Evolutionary conservation across 352 stramenopile species (phyloP).

Genomic region (Pythium oligandrum): DNA sequence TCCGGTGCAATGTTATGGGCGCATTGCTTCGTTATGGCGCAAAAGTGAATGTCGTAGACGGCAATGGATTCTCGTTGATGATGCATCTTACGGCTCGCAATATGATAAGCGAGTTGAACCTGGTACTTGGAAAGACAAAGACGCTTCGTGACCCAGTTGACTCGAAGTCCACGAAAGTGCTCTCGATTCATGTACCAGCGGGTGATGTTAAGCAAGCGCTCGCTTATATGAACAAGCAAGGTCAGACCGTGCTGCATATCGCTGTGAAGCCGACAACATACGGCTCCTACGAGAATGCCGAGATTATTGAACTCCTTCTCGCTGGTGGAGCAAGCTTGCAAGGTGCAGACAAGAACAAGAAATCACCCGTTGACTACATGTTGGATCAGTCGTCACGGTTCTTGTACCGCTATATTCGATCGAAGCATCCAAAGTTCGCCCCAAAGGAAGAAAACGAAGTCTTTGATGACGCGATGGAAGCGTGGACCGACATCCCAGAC

Average conservation of each 20-base stretch:
- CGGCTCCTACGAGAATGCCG: slow-evolving; percentile 62
- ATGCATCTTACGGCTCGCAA: slow-evolving; percentile 60
- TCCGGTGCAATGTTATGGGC: slow-evolving; percentile 34
- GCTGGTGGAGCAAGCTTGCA: slow-evolving; percentile 31
- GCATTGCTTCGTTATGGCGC: slow-evolving; percentile 57
- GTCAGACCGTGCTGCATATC: slow-evolving; percentile 50
- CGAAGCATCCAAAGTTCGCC: slow-evolving; percentile 25
- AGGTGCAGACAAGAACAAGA: slow-evolving; percentile 28
- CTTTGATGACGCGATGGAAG: slow-evolving; percentile 24
- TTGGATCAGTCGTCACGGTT: slow-evolving; percentile 45
- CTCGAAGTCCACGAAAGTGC: slow-evolving; percentile 21
- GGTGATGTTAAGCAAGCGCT: slow-evolving; percentile 40
- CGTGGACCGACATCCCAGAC: slow-evolving; percentile 27
- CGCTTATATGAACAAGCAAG: slow-evolving; percentile 28
- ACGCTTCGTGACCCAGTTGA: slow-evolving; percentile 34
- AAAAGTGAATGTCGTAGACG: slow-evolving; percentile 40
- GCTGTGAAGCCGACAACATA: slow-evolving; percentile 53
- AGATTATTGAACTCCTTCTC: slow-evolving; percentile 44
- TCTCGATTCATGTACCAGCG: slow-evolving; percentile 39
- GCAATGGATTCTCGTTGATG: slow-evolving; percentile 49
- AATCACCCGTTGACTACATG: slow-evolving; percentile 51
- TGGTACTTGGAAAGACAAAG: slow-evolving; percentile 41
- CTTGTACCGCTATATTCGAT: slow-evolving; percentile 45
- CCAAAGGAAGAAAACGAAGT: slow-evolving; percentile 19
- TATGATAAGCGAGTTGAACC: slow-evolving; percentile 32